Conservation (phyloP, 192 early-diverging fungal genomes). For the Coemansia reversa region DNA sequence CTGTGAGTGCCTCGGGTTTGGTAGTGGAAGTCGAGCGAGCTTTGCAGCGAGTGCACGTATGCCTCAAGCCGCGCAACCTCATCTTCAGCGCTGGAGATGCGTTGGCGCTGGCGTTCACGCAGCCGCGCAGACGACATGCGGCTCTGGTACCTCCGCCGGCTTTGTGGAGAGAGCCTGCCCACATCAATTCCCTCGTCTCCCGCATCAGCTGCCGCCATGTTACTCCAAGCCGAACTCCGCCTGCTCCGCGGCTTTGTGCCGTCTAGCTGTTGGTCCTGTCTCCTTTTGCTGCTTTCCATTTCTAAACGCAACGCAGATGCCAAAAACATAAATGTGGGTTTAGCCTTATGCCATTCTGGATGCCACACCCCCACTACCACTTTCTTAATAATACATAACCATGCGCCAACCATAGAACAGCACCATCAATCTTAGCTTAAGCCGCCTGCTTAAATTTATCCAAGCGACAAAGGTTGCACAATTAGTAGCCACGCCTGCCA, state of each 20-base stretch:
- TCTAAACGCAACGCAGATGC: background rate
- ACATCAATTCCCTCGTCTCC: slow-evolving; percentile 3
- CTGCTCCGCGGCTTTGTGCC: background rate
- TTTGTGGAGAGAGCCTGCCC: slow-evolving; percentile 33
- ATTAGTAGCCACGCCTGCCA: no score
- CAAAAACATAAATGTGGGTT: background rate
- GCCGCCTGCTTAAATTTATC: no score
- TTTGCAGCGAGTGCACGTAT: slow-evolving; percentile 20
- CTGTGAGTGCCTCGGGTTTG: background rate
- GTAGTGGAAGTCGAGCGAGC: slow-evolving; percentile 14
- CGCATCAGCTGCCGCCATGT: background rate
- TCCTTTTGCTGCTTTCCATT: slow-evolving; percentile 4
- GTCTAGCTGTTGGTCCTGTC: background rate
- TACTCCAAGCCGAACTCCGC: background rate
- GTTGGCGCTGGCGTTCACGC: slow-evolving; percentile 44
- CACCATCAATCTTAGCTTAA: no score
- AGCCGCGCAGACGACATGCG: slow-evolving; percentile 43
- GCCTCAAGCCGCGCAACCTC: slow-evolving; percentile 29
- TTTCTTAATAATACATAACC: no score
- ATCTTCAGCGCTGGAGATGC: slow-evolving; percentile 6
- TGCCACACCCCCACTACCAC: no score
- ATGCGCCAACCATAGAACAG: no score
- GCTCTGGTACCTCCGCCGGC: slow-evolving; percentile 47
- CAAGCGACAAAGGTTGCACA: no score
- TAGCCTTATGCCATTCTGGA: no score